Evolutionary conservation across 169 alveolate species (phyloP).

Genomic region (Amoebophrya sp.): DNA sequence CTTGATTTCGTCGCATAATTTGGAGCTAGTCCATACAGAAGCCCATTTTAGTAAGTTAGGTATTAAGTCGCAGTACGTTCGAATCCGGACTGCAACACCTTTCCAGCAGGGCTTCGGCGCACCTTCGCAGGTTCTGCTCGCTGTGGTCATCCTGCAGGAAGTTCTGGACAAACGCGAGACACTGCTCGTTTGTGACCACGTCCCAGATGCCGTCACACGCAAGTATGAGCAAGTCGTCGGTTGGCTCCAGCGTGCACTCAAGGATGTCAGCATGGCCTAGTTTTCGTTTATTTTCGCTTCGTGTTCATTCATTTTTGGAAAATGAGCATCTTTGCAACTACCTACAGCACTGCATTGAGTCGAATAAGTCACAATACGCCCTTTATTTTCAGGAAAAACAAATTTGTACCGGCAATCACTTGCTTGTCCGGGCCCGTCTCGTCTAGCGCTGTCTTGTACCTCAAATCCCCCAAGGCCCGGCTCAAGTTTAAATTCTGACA

Average conservation of each 20-base stretch:
- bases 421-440: background rate
- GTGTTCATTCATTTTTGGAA: no score
- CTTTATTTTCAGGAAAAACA: no score
- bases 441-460: background rate
- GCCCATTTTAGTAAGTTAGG: no score
- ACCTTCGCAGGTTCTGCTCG: background rate
- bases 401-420: background rate
- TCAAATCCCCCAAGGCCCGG: background rate
- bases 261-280: background rate
- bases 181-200: background rate
- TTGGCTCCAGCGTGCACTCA: background rate
- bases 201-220: slow-evolving; percentile 21
- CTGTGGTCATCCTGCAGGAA: background rate
- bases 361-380: no score
- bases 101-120: background rate
- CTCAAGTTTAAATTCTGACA: background rate
- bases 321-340: no score
- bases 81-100: slow-evolving; percentile 11
- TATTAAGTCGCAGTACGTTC: background rate
- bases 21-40: no score
- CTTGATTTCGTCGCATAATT: no score
- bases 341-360: no score
- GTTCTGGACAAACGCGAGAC: background rate
- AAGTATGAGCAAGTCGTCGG: background rate
- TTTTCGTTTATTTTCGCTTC: no score